Percentiles rank a stretch among this genome's conserved stretches.
Evolutionary conservation across 208 protist species (phyloP).

Genomic region (Wallacemonas collosoma): DNA sequence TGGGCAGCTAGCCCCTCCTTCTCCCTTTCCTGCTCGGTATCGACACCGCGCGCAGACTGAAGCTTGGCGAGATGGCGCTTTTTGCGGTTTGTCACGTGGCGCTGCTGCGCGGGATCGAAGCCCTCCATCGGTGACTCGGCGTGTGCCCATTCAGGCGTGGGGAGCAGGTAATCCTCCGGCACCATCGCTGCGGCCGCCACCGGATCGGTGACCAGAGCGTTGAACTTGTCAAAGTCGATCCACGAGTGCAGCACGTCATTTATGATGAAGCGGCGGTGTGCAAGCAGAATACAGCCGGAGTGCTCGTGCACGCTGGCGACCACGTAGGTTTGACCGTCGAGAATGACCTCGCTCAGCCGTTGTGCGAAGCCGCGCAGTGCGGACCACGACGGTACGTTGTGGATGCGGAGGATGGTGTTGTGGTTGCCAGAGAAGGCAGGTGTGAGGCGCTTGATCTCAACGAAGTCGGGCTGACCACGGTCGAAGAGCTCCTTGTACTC

Average conservation of each 20-base stretch:
- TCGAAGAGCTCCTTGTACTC: slow-evolving; percentile 93
- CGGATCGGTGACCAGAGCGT: slow-evolving; percentile 49
- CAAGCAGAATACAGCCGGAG: slow-evolving; percentile 89
- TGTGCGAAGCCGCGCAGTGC: slow-evolving; percentile 79
- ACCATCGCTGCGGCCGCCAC: slow-evolving; percentile 31
- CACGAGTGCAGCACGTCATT: slow-evolving; percentile 75
- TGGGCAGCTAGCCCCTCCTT: background rate
- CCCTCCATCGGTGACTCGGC: slow-evolving; percentile 62
- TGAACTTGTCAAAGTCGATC: slow-evolving; percentile 91
- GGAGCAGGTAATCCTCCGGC: slow-evolving; percentile 74
- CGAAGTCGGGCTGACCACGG: slow-evolving; percentile 88
- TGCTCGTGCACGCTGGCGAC: slow-evolving; percentile 89
- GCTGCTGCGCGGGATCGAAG: slow-evolving; percentile 84
- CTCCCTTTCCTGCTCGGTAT: slow-evolving; percentile 21
- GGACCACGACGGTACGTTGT: slow-evolving; percentile 94
- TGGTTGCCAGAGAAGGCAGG: slow-evolving; percentile 88
- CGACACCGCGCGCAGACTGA: slow-evolving; percentile 1
- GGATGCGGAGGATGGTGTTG: slow-evolving; percentile 85
- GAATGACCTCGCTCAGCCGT: slow-evolving; percentile 56
- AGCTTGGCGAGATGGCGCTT: slow-evolving; percentile 39
- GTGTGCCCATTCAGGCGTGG: slow-evolving; percentile 79
- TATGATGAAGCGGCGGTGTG: slow-evolving; percentile 64
- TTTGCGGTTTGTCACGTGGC: slow-evolving; percentile 59
- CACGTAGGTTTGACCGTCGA: slow-evolving; percentile 64
- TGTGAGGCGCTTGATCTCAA: slow-evolving; percentile 95